Conservation (phyloP, 768 basidiomycete species). For the Kwoniella europaea region DNA sequence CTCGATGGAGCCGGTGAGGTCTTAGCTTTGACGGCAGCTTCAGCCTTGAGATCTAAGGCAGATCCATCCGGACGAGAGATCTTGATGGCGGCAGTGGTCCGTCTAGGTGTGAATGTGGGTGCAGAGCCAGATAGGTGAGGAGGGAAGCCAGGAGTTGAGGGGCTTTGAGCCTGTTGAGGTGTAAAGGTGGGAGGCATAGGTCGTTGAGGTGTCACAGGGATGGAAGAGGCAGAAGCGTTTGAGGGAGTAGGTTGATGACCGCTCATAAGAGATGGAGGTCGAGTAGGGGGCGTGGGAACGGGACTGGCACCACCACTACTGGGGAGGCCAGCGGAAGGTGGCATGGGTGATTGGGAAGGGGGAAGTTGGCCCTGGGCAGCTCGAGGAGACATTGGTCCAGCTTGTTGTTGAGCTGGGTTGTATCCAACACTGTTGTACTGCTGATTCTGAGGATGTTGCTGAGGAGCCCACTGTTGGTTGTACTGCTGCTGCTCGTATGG, state of each 20-base stretch:
- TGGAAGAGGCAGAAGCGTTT: slow-evolving; percentile 25
- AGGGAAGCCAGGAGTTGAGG: slow-evolving; percentile 25
- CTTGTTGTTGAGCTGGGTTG: slow-evolving; percentile 21
- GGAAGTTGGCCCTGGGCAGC: slow-evolving; percentile 28
- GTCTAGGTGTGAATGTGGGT: slow-evolving; percentile 57
- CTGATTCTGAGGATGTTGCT: slow-evolving; percentile 42
- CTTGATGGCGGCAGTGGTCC: slow-evolving; percentile 58
- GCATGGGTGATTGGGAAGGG: slow-evolving; percentile 32
- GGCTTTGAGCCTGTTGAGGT: slow-evolving; percentile 22
- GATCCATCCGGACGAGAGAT: slow-evolving; percentile 61
- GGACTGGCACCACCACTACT: slow-evolving; percentile 43
- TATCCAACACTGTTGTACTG: slow-evolving; percentile 28
- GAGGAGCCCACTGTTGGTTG: slow-evolving; percentile 42
- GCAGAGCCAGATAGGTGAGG: slow-evolving; percentile 54
- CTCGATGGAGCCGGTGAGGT: slow-evolving; percentile 55
- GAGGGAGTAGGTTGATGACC: slow-evolving; percentile 39
- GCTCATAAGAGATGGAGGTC: slow-evolving; percentile 38
- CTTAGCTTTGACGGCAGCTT: slow-evolving; percentile 60
- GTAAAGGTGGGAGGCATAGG: slow-evolving; percentile 36
- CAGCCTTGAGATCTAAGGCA: slow-evolving; percentile 62
- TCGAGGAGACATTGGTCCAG: slow-evolving; percentile 39
- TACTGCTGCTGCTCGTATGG: slow-evolving; percentile 38
- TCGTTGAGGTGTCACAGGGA: slow-evolving; percentile 42
- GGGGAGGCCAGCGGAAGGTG: slow-evolving; percentile 34
- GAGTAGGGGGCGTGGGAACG: slow-evolving; percentile 43